Evolutionary conservation across 176 grass and related monocot genomes (phyloP).

Genomic region (Canna indica): DNA sequence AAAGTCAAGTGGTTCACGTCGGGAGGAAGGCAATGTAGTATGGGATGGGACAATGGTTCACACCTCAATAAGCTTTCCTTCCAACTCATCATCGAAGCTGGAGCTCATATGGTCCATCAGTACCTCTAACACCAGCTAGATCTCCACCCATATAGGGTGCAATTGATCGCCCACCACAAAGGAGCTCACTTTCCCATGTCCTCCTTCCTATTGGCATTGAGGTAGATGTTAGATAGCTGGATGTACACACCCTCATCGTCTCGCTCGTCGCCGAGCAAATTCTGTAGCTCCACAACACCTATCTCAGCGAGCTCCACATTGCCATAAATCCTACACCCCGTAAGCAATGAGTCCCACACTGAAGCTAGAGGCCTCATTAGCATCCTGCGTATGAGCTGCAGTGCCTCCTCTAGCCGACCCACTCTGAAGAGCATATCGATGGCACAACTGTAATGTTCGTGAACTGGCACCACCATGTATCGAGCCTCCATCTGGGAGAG

Average conservation of each 20-base stretch:
- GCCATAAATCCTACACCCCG: constrained; percentile 44
- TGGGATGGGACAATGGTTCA: too few relatives aligned
- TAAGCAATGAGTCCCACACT: constrained; percentile 59
- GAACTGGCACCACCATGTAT: constrained; percentile 34
- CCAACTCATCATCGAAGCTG: not conserved
- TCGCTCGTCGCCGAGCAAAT: constrained; percentile 9
- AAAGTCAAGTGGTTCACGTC: too few relatives aligned
- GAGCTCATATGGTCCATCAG: constrained; percentile 44
- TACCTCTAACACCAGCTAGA: constrained; percentile 44
- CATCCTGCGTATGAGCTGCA: constrained; percentile 45
- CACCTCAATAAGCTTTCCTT: too few relatives aligned
- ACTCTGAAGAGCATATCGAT: constrained; percentile 82
- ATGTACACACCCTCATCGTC: constrained; percentile 72
- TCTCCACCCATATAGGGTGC: constrained; percentile 38
- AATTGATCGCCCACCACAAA: constrained; percentile 60
- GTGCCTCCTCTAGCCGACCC: constrained; percentile 40
- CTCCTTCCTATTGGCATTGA: constrained; percentile 48
- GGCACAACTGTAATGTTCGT: constrained; percentile 75
- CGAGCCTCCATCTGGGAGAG: constrained; percentile 36
- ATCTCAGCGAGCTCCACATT: constrained; percentile 63
- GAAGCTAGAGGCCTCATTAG: constrained; percentile 46
- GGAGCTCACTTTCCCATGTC: constrained; percentile 47
- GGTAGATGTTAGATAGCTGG: constrained; percentile 76
- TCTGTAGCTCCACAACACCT: constrained; percentile 40
- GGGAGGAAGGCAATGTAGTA: too few relatives aligned